Evolutionary conservation across 2,329 filamentous ascomycete species (phyloP), one percentile per base, ranked within the genome.

Genomic region (Ophiostoma pallidulum): DNA sequence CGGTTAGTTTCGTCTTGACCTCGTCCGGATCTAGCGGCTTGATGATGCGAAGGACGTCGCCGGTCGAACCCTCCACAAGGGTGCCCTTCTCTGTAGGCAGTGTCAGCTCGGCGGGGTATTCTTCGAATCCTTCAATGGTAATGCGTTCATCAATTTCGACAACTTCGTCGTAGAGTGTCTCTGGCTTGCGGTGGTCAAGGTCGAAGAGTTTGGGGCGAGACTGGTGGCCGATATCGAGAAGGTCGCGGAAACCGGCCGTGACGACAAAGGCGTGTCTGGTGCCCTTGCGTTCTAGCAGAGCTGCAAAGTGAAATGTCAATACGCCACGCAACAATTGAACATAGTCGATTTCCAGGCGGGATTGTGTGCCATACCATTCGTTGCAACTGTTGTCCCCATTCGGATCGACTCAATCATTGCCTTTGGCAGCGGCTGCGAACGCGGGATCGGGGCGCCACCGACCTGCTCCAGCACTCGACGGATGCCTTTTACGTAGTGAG

Each of bases 121-220:
- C 52, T 52, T 73, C 68, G 0, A 61, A 62, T 1, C 68, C 49
- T 36, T 54, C 51, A 13, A 53, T 42, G 1, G 54, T 54, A n/a
- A 56, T 33, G 20, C 54, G 50, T 19, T 56, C 51, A 10, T 43
- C 31, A 4, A 54, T 38, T 26, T 54, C 52, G 16, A 53, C 49
- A 3, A 53, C 54, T n/a, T 48, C 43, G 16, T 56, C 51, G 28
- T 54, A 52, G 5, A 52, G 48, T 3, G 41, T 39, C 14, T 47
- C 43, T 3, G 50, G 41, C 41, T 53, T 52, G 29, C 42, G 41
- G 18, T 52, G 19, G 24, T 45, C 48, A 7, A 53, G 44, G 10
- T 48, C 51, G 33, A 54, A 52, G 10, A 54, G 45, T 20, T 52
- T 49, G 14, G 52, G 53, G 14, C 54, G 48, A 3, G 51, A 49